Percentiles rank a stretch among this genome's conserved stretches.
phyloP scores from a whole-genome alignment of 164 flowering plant species.

The Kalanchoe fedtschenkoi region DNA sequence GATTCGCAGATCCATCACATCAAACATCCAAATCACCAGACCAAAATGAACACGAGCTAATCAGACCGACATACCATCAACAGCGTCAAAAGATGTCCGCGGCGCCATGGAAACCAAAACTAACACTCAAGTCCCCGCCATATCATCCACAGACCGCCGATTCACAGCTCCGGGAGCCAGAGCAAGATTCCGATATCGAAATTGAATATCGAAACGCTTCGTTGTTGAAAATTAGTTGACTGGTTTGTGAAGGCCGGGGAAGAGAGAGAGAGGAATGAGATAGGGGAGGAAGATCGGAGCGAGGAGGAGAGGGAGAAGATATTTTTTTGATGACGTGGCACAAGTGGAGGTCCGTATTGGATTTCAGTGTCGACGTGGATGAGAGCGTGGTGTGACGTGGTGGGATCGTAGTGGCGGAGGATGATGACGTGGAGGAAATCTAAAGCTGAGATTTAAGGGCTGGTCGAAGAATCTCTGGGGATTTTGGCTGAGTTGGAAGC shows the following conservation, averaged over 20 bases:
- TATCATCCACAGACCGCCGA: not conserved
- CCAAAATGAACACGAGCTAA: not conserved
- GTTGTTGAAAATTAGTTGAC: not conserved
- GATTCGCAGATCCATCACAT: not conserved
- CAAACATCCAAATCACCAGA: not conserved
- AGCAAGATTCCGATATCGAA: not conserved
- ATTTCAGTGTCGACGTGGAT: not conserved
- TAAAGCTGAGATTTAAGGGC: conserved; percentile 3
- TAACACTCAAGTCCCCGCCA: not conserved
- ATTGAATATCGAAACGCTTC: not conserved
- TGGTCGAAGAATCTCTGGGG: not conserved
- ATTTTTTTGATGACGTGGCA: conserved; percentile 7
- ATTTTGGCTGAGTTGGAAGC: not conserved
- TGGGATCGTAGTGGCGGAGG: not conserved
- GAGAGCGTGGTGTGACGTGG: not conserved
- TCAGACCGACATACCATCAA: not conserved
- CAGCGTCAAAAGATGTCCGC: not conserved
- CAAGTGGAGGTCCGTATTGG: conserved; percentile 3
- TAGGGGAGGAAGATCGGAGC: not conserved
- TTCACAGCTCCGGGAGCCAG: not conserved
- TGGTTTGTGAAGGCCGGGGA: not conserved
- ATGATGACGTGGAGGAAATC: conserved; percentile 3
- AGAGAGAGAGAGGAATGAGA: not conserved
- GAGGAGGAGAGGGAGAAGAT: conserved; percentile 3
- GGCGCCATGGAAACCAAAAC: not conserved